Evolutionary conservation across 2,329 filamentous ascomycete species (phyloP).

Genomic region (Monilinia fructigena): DNA sequence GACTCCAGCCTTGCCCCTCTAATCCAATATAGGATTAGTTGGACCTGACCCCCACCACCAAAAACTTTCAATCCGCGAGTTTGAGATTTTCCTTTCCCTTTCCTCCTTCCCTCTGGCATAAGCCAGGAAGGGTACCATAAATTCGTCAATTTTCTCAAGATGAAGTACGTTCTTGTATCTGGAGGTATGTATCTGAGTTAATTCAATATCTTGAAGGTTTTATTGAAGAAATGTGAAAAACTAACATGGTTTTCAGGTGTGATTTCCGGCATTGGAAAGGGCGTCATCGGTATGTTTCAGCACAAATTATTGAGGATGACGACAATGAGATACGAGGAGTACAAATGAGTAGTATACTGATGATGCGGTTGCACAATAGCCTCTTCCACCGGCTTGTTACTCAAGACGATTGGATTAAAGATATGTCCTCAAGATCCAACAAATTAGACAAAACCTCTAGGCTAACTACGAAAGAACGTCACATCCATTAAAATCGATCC

Average conservation of each 20-base stretch:
- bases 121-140: slow-evolving; percentile 35
- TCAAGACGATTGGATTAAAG: slow-evolving; percentile 79
- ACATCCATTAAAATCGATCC: slow-evolving; percentile 70
- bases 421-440: slow-evolving; percentile 50
- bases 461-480: slow-evolving; percentile 49
- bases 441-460: slow-evolving; percentile 12
- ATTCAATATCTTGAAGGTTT: neutral
- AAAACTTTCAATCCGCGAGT: slow-evolving; percentile 20
- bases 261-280: slow-evolving; percentile 59
- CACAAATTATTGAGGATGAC: slow-evolving; percentile 3
- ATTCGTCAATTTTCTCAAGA: slow-evolving; percentile 45
- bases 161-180: slow-evolving; percentile 81
- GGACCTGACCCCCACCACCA: slow-evolving; percentile 16
- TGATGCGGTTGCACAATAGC: slow-evolving; percentile 45
- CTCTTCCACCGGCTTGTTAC: slow-evolving; percentile 69
- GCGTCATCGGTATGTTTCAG: slow-evolving; percentile 61
- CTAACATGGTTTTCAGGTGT: slow-evolving; percentile 41
- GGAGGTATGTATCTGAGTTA: slow-evolving; percentile 54
- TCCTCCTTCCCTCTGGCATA: slow-evolving; percentile 36
- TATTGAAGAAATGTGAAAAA: slow-evolving; percentile 6
- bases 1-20: neutral
- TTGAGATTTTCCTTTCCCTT: slow-evolving; percentile 25
- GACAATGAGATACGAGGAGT: neutral
- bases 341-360: slow-evolving; percentile 11
- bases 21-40: slow-evolving; percentile 12